A percentile compares a stretch with the other conserved stretches of the same genome.
phyloP scores from a whole-genome alignment of 2,329 filamentous ascomycete species.

The Botryotinia calthae region DNA sequence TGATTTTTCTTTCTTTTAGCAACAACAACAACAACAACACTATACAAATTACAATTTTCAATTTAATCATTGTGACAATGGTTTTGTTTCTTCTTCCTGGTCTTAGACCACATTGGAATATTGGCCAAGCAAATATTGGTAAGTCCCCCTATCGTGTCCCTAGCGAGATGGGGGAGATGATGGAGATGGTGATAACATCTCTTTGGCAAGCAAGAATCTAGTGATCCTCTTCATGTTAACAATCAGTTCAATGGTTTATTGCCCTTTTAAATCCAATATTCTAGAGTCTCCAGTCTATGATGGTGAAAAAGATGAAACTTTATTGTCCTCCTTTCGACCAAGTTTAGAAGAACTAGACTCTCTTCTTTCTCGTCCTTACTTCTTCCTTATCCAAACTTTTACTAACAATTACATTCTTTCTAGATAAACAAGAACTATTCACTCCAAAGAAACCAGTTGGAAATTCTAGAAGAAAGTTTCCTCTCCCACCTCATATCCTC shows the following conservation, averaged over 20 bases:
- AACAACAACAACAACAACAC: background rate
- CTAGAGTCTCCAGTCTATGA: background rate
- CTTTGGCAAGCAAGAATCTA: background rate
- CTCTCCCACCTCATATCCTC: background rate
- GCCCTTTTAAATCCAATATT: background rate
- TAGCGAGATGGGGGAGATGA: background rate
- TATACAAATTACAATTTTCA: too few species aligned
- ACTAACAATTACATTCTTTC: background rate
- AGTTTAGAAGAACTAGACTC: background rate
- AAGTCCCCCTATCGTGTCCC: background rate
- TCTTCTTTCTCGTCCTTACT: background rate
- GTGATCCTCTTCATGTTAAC: background rate
- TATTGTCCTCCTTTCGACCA: background rate
- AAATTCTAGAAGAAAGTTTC: background rate
- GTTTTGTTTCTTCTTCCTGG: background rate
- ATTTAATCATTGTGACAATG: background rate
- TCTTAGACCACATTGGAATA: background rate
- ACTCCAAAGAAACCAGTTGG: background rate
- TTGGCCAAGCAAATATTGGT: background rate
- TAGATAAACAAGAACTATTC: background rate
- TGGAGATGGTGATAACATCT: background rate
- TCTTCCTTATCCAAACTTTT: background rate
- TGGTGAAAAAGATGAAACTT: background rate
- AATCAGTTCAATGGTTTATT: background rate
- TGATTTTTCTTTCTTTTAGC: background rate